phyloP scores from a whole-genome alignment of 78 protist genomes.

The Chrysochromulina tobinii region DNA sequence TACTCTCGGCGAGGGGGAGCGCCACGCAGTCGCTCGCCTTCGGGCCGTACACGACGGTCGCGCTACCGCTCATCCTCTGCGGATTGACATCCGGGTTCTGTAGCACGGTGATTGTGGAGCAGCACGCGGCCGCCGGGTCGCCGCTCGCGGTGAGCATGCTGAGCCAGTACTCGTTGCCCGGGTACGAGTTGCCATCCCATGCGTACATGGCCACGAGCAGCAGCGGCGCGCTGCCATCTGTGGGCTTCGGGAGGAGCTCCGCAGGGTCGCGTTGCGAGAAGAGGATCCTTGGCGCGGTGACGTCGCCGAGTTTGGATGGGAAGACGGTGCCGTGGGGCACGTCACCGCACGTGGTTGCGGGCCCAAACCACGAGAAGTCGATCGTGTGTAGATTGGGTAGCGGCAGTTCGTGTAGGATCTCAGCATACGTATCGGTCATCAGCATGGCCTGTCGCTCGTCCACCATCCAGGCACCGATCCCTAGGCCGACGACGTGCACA shows the following conservation, averaged over 20 bases:
- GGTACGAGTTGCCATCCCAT: conserved; percentile 14
- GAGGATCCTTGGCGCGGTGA: not conserved
- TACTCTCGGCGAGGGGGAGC: too few relatives aligned
- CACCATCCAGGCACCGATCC: not conserved
- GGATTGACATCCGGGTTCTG: conserved; percentile 1
- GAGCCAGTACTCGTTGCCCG: conserved; percentile 28
- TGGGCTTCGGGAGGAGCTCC: not conserved
- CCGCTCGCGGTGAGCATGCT: not conserved
- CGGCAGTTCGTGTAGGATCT: not conserved
- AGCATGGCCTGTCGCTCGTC: not conserved
- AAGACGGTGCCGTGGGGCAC: too few relatives aligned
- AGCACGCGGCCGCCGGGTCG: conserved; percentile 29
- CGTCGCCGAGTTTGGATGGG: not conserved
- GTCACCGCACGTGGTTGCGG: not conserved
- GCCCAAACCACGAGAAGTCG: conserved; percentile 11
- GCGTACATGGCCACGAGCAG: conserved; percentile 22
- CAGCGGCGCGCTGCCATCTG: too few relatives aligned
- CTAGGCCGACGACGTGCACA: conserved; percentile 6
- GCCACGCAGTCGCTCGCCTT: too few relatives aligned
- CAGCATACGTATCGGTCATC: not conserved
- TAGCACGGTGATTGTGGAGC: not conserved
- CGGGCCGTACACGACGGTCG: not conserved
- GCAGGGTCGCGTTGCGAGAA: conserved; percentile 10
- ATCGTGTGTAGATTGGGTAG: not conserved
- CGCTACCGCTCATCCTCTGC: not conserved